phyloP scores from a whole-genome alignment of 2,329 filamentous ascomycete species.

The Trichoderma harzianum region DNA sequence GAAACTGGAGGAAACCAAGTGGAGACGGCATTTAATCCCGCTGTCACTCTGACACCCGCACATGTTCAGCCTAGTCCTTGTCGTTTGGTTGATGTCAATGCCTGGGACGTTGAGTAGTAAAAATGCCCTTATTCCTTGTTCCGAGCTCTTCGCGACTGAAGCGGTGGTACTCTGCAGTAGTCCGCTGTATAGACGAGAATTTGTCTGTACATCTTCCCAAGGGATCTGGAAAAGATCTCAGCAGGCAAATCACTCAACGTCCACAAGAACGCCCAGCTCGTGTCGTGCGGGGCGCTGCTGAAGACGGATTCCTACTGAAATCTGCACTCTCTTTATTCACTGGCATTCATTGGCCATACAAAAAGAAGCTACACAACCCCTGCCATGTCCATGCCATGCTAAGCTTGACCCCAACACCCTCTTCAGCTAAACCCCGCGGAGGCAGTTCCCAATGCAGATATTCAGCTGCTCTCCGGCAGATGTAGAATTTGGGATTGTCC shows the following conservation, averaged over 20 bases:
- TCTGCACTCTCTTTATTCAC: neutral
- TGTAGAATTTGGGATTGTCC: neutral
- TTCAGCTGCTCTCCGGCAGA: neutral
- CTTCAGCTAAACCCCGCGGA: neutral
- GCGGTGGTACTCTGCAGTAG: neutral
- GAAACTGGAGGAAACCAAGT: neutral
- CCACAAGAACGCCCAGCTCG: neutral
- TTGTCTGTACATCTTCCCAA: neutral
- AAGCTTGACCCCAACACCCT: neutral
- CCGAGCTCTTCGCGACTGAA: neutral
- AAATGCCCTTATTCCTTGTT: neutral
- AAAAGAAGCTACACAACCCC: neutral
- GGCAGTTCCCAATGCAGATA: neutral
- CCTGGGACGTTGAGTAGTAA: neutral
- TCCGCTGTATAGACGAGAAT: neutral
- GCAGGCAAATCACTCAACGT: neutral
- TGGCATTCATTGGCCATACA: neutral
- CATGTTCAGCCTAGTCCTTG: neutral
- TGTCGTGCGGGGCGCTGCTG: neutral
- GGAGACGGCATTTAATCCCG: neutral
- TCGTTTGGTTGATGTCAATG: neutral
- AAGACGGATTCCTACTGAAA: neutral
- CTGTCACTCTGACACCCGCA: neutral
- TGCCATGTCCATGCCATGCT: neutral
- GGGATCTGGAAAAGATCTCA: neutral